Evolutionary conservation across 495 filamentous ascomycete genomes (phyloP).

Genomic region (Rhypophila decipiens): DNA sequence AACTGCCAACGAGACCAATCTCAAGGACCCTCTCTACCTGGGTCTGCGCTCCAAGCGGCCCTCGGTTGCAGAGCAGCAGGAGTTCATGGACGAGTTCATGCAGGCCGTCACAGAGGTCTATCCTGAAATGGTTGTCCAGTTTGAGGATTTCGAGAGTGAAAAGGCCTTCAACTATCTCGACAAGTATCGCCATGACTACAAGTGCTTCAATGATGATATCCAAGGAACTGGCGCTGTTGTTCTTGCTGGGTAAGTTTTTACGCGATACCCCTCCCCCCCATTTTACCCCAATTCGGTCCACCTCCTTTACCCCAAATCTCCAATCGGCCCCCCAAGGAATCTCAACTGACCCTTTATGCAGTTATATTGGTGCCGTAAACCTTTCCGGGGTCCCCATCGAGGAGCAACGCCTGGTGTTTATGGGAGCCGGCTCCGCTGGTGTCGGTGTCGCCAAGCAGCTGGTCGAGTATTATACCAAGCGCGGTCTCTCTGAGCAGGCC

Average conservation of each 20-base stretch:
- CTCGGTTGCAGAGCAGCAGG: slow-evolving; percentile 71
- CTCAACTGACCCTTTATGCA: slow-evolving; percentile 11
- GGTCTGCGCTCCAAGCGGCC: slow-evolving; percentile 80
- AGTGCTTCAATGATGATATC: slow-evolving; percentile 98
- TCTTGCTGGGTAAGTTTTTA: slow-evolving; percentile 60
- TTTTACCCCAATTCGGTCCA: no score
- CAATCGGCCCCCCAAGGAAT: background rate
- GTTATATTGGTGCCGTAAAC: slow-evolving; percentile 88
- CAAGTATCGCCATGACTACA: slow-evolving; percentile 78
- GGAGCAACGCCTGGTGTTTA: slow-evolving; percentile 91
- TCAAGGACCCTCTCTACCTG: slow-evolving; percentile 90
- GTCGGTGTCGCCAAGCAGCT: slow-evolving; percentile 97
- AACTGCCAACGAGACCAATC: slow-evolving; percentile 80
- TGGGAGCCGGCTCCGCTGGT: slow-evolving; percentile 91
- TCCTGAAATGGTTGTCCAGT: slow-evolving; percentile 93
- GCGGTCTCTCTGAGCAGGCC: slow-evolving; percentile 86
- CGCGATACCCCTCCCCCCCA: background rate
- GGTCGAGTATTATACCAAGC: slow-evolving; percentile 88
- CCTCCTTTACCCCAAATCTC: background rate
- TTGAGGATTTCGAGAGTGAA: slow-evolving; percentile 95
- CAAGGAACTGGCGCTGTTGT: slow-evolving; percentile 97
- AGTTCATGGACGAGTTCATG: slow-evolving; percentile 98
- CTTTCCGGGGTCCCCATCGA: slow-evolving; percentile 77
- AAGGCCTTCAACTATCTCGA: slow-evolving; percentile 89
- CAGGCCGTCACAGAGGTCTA: slow-evolving; percentile 77